Evolutionary conservation across 257 asterid genomes (phyloP).

Genomic region (Dorcoceras hygrometricum): DNA sequence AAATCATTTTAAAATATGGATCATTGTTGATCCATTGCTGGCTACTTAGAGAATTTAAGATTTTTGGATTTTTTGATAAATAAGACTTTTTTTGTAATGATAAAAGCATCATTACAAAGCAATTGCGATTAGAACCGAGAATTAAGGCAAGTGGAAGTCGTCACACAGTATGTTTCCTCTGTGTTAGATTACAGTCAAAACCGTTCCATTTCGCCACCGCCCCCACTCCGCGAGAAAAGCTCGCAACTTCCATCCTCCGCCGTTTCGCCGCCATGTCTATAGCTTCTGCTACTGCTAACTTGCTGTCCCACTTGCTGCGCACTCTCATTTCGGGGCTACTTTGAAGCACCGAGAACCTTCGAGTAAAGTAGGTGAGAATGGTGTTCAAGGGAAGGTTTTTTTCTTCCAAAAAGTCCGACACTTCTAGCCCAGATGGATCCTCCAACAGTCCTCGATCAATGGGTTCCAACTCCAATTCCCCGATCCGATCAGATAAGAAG

Average conservation of each 20-base stretch:
- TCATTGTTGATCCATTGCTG: no score
- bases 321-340: not conserved
- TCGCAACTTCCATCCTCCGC: not conserved
- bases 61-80: no score
- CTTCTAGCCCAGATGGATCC: slow-evolving; percentile 93
- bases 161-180: not conserved
- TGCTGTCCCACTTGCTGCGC: not conserved
- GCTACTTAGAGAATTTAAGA: no score
- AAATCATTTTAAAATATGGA: no score
- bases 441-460: slow-evolving; percentile 77
- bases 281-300: not conserved
- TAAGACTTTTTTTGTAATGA: no score
- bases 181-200: not conserved
- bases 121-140: no score
- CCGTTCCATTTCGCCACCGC: not conserved
- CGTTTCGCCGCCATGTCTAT: not conserved
- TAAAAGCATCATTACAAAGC: no score
- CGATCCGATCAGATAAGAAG: slow-evolving; percentile 86
- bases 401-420: slow-evolving; percentile 80
- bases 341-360: not conserved
- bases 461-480: slow-evolving; percentile 86
- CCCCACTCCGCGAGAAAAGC: not conserved
- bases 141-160: not conserved
- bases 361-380: slow-evolving; percentile 33
- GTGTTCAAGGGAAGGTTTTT: slow-evolving; percentile 91